Base-by-base conservation (phyloP, 768 basidiomycete genomes). In the Cystobasidium ongulense region DNA sequence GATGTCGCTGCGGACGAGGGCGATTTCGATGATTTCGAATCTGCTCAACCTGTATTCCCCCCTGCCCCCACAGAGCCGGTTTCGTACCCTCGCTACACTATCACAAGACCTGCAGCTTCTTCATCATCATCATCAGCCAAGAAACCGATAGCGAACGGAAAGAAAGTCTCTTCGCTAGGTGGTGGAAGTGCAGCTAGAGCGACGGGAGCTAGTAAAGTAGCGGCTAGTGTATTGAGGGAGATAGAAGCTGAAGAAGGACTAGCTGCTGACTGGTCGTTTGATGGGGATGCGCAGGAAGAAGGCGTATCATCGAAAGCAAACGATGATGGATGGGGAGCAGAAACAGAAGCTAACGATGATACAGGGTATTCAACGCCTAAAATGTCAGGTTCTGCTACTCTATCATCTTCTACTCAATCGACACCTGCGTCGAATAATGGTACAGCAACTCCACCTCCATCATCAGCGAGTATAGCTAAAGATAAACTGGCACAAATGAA, bases 11-110 rank as follows among this genome's bases (percentile, higher is more conserved):
- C 90, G 0, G 94, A 98, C 77, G 86, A 88, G 29, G 94, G 88
- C 78, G 95, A 97, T 79, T 99, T 94, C 94, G 90, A 87, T 79
- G 89, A 87, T n/a, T 92, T 92, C 76, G 90, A 91, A 80, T 86
- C 86, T 36, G 80, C 80, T 13, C 78, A 81, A 33, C 46, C 67
- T n/a, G 50, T 66, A 0, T 71, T 57, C 21, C 63, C 72, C 2
- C 10, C 39, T 23, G 13, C 23, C n/a, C 63, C 63, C 27, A 17
- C 63, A 29, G 65, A 43, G 43, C 65, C 65, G 13, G 46, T 52
- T 31, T 7, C 43, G 36, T 41, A 67, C 23, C 65, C 65, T n/a
- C 65, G 65, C n/a, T 67, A 43, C 25, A 67, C 65, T 1, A 67
- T 67, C 41, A 67, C 65, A n/a, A 43, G 46, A 31, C 36, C 38